Base-by-base conservation (phyloP, 1,139 yeast genomes). In the Blastobotrys apis region DNA sequence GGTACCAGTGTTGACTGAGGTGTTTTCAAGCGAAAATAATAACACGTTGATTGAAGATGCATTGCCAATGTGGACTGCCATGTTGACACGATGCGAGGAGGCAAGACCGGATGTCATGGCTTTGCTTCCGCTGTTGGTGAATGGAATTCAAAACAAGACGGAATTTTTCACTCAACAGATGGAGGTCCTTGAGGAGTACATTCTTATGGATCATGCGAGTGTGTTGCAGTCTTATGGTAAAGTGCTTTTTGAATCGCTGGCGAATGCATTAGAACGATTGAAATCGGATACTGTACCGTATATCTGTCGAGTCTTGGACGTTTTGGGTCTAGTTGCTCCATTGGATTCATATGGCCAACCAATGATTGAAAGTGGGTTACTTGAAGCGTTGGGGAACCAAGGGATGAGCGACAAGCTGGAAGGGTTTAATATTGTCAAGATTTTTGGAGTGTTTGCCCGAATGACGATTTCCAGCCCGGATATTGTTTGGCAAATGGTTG, bases 41-140 rank as follows among this genome's bases (percentile, higher is more conserved):
- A 30, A 34, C 13, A 19, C 42, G 21, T 63, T 92, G 9, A 72
- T 84, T 23, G 97, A 92, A 58, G 98, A 92, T 63, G 97, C 95
- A 0, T 79, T 79, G 57, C 94, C 86, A 43, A 68, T 92, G 42
- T 90, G 97, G 97, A 69, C 77, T 32, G 73, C 83, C 0, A 60
- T 87, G 3, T 63, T 90, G 41, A 84, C 80, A 49, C 80, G 81
- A 41, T 65, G 69, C 2, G 44, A 53, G 1, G 60, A 75, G 5
- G 63, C 69, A 5, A 17, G 38, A 4, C 22, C 20, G 15, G 65
- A 68, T 29, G 67, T 86, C 25, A 57, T 74, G 4, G 66, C 68
- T 20, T 55, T 72, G 23, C 71, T 80, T 46, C 74, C 72, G 2
- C 59, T 77, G 46, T 59, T 80, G 17, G 64, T 76, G 1, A 67